Conservation (phyloP, 805 yeast genomes). For the Metschnikowia hibisci region DNA sequence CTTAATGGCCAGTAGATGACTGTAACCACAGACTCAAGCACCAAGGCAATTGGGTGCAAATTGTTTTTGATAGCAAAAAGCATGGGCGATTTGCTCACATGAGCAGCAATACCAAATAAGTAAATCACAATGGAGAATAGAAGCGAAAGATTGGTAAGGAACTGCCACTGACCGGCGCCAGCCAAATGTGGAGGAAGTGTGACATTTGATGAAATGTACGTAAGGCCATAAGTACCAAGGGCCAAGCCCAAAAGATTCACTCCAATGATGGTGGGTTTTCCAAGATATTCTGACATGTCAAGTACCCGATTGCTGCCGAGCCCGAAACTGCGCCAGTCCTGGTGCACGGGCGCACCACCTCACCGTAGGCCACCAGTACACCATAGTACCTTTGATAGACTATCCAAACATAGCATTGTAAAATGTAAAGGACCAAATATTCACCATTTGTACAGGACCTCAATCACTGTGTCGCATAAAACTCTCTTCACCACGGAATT, state of each 20-base stretch:
- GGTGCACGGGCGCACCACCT: too few species aligned
- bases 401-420: too few species aligned
- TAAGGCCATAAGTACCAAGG: constrained; percentile 29
- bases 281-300: constrained; percentile 22
- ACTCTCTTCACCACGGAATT: too few species aligned
- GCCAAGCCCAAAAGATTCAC: constrained; percentile 24
- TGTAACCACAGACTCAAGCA: constrained; percentile 59
- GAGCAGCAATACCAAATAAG: constrained; percentile 36
- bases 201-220: constrained; percentile 15
- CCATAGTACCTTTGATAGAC: too few species aligned
- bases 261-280: constrained; percentile 25
- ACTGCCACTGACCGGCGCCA: constrained; percentile 67
- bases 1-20: constrained; percentile 67
- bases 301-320: neutral
- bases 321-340: neutral
- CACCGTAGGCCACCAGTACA: neutral
- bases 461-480: too few species aligned
- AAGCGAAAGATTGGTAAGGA: constrained; percentile 65
- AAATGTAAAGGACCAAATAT: too few species aligned
- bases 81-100: constrained; percentile 20
- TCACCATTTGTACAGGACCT: too few species aligned
- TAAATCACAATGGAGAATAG: constrained; percentile 43
- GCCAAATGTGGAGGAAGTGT: constrained; percentile 47
- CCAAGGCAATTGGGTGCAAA: constrained; percentile 52
- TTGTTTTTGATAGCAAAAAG: constrained; percentile 36